A percentile compares a stretch with the other conserved stretches of the same genome.
Evolutionary conservation across 768 basidiomycete species (phyloP).

Genomic region (Leccinum boreale): DNA sequence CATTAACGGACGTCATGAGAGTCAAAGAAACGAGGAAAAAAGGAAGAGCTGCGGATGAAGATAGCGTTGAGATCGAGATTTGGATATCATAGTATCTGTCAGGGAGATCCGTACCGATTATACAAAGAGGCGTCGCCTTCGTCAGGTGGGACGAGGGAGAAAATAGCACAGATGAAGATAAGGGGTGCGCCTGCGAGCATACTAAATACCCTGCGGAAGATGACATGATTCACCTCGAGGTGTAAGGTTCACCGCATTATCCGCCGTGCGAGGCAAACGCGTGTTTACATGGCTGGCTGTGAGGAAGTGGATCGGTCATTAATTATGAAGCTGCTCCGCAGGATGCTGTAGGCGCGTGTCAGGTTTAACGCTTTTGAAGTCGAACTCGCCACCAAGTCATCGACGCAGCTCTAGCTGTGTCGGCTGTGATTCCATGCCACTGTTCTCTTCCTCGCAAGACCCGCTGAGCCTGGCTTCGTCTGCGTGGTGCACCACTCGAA

Average conservation of each 20-base stretch:
- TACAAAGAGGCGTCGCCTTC: not conserved
- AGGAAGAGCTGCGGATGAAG: not conserved
- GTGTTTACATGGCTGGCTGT: not conserved
- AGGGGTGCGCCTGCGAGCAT: not conserved
- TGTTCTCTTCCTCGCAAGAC: too few relatives aligned
- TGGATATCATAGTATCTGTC: not conserved
- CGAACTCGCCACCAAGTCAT: too few relatives aligned
- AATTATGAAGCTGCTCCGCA: too few relatives aligned
- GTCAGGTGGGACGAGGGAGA: not conserved
- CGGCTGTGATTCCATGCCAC: too few relatives aligned
- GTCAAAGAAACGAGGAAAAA: not conserved
- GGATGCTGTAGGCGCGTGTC: too few relatives aligned
- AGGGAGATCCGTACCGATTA: not conserved
- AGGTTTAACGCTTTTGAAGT: too few relatives aligned
- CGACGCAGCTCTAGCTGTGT: too few relatives aligned
- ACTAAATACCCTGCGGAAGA: slow-evolving; percentile 1
- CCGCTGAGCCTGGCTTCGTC: too few relatives aligned
- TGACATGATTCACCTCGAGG: not conserved
- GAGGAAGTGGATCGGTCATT: not conserved
- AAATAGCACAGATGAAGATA: not conserved
- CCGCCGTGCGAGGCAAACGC: not conserved
- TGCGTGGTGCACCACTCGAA: too few relatives aligned
- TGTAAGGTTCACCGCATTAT: not conserved
- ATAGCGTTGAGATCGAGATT: not conserved
- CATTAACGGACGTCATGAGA: slow-evolving; percentile 27